Percentiles rank a stretch among this genome's conserved stretches.
Evolutionary conservation across 176 grass and related monocot genomes (phyloP).

Genomic region (Paspalum vaginatum): DNA sequence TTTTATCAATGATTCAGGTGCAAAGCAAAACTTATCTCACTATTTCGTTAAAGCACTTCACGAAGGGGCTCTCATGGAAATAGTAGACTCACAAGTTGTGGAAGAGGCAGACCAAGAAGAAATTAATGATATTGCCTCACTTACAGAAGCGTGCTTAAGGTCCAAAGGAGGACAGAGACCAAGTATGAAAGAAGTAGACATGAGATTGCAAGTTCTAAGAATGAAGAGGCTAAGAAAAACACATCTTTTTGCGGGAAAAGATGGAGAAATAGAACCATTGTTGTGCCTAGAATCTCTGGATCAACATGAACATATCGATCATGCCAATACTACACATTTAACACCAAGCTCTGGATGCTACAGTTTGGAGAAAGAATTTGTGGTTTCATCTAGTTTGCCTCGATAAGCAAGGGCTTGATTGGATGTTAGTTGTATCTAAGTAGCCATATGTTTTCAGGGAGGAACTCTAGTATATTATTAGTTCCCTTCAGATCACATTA

Average conservation of each 20-base stretch:
- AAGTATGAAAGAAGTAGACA: not conserved
- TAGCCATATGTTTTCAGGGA: not conserved
- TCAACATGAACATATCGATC: not conserved
- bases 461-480: not conserved
- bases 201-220: not conserved
- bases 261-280: not conserved
- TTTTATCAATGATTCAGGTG: not conserved
- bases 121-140: not conserved
- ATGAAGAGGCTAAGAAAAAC: not conserved
- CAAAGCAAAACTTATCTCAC: not conserved
- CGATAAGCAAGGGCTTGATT: not conserved
- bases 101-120: constrained; percentile 1
- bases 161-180: not conserved
- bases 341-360: not conserved
- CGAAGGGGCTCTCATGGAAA: not conserved
- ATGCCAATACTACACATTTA: not conserved
- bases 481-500: not conserved
- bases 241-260: not conserved
- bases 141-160: not conserved
- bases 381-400: not conserved
- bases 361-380: not conserved
- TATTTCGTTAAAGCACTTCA: not conserved
- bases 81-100: not conserved
- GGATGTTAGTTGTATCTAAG: not conserved
- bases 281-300: not conserved